Conservation (phyloP, 2,329 filamentous ascomycete genomes). For the Fusarium mangiferae region DNA sequence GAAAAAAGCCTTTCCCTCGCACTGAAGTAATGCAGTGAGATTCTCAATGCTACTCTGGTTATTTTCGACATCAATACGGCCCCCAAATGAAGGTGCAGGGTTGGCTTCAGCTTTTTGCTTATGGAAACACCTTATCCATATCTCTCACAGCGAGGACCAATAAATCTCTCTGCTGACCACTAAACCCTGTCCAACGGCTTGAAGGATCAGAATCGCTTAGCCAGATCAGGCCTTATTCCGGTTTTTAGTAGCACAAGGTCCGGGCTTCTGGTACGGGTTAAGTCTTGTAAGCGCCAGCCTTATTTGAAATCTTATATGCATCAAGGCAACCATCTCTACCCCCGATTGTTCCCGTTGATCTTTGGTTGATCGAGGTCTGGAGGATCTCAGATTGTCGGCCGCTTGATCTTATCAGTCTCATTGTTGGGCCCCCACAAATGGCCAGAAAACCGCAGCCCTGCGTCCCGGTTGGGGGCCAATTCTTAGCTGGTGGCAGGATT, state of each 20-base stretch:
- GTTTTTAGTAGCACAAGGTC: not conserved
- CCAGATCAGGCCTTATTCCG: not conserved
- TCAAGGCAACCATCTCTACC: not conserved
- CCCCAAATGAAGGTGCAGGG: constrained; percentile 5
- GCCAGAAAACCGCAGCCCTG: not conserved
- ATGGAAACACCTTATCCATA: not conserved
- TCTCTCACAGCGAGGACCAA: not conserved
- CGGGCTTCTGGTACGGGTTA: not conserved
- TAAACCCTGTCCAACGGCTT: not conserved
- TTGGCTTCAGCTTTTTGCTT: constrained; percentile 3
- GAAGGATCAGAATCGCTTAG: not conserved
- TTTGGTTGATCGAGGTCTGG: not conserved
- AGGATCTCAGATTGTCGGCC: not conserved
- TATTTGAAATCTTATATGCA: not conserved
- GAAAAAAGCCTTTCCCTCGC: not conserved
- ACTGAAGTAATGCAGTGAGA: not conserved
- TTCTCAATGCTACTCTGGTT: not conserved
- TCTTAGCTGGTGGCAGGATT: not conserved
- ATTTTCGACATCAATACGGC: not conserved
- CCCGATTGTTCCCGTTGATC: not conserved
- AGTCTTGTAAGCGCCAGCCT: constrained; percentile 7
- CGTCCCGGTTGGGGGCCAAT: not conserved
- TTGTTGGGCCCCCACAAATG: not conserved
- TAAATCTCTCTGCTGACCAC: not conserved
- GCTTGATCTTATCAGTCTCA: not conserved